Evolutionary conservation across 2,329 filamentous ascomycete species (phyloP), one percentile per base, ranked within the genome.

Genomic region (Fusarium coffeatum): DNA sequence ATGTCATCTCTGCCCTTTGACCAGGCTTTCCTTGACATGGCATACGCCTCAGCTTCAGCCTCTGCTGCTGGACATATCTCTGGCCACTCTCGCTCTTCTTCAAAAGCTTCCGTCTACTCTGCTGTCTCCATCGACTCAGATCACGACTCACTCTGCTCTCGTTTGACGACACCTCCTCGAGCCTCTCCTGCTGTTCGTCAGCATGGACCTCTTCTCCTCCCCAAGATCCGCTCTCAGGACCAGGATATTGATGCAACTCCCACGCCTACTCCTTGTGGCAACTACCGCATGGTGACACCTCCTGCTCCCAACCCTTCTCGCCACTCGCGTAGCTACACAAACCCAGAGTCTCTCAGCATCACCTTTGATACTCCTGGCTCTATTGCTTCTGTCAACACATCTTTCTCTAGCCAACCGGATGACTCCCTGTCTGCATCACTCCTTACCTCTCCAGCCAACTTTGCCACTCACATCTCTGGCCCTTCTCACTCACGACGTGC

Each of bases 201-300:
- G 66, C 91, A 94, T 81, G 93, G 93, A 55, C 93, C 93, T 54
- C 84, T 93, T 50, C 84, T 97, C 64, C 85, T 97, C 32, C 93
- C 93, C 76, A 96, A 94, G 86, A 94, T 97, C 82, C 88, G 93
- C 66, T 88, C 88, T 42, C 93, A 96, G 81, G 93, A 97, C 81
- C 92, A 95, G 80, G 86, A 90, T 66, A 87, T 93, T 66, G 88
- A 90, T 71, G 87, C 87, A 41, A 83, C 83, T 86, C 48, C 80
- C 86, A 88, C 90, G 69, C 87, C 87, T 42, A 83, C 83, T 85
- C 47, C 80, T 86, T 71, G 68, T 41, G 60, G 51, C 30, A 66
- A 79, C 73, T 81, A 76, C 72, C 84, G 78, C 70, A 78, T 69
- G 64, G 72, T 72, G 54, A 77, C 71, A 49, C 78, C 72, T 69